Evolutionary conservation across 2,329 filamentous ascomycete species (phyloP), one percentile per base, ranked within the genome.

Genomic region (Raffaelea arxii): DNA sequence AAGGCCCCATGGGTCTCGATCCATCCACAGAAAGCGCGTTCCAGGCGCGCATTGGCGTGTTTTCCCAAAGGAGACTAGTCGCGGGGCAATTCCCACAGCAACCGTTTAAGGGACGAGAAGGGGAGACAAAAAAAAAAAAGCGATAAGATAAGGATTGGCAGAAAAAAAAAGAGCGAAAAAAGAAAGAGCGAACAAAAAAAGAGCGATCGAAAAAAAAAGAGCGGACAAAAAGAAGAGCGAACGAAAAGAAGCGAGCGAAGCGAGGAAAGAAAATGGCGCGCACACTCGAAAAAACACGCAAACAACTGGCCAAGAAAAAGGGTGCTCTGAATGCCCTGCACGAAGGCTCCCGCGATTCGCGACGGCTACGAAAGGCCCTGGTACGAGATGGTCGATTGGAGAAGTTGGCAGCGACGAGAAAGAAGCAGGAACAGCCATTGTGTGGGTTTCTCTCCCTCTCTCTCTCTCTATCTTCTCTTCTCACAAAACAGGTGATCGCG

Each of bases 271-370:
- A 32, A 22, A 94, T 94, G 89, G 77, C 86, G 14, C 84, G 80
- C 60, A 78, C 82, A 39, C 68, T 96, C 6, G 70, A 79, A 53
- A 97, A 96, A 62, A 85, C 92, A 19, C 79, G 85, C 52, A 97
- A 97, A 69, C 80, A 88, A 53, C 91, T 97, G 53, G 71, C 80
- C 27, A 96, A 96, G 75, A 80, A 84, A 54, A 79, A 80, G 53
- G 80, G 80, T 19, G 79, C 80, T 35, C 75, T 87, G 41, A 81
- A 82, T 25, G 75, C 83, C 12, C 74, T 97, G 21, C 91, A 97
- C 60, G 84, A 89, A 64, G 88, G 88, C 62, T 95, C 89, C 50
- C 77, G 92, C 54, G 87, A 97, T 69, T 86, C 89, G 4, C 78
- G 84, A 59, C 78, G 87, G 44, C 70, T 97, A 52, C 84, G 88